Evolutionary conservation across 495 filamentous ascomycete species (phyloP), one percentile per base, ranked within the genome.

Genomic region (Trichoderma orchidacearum): DNA sequence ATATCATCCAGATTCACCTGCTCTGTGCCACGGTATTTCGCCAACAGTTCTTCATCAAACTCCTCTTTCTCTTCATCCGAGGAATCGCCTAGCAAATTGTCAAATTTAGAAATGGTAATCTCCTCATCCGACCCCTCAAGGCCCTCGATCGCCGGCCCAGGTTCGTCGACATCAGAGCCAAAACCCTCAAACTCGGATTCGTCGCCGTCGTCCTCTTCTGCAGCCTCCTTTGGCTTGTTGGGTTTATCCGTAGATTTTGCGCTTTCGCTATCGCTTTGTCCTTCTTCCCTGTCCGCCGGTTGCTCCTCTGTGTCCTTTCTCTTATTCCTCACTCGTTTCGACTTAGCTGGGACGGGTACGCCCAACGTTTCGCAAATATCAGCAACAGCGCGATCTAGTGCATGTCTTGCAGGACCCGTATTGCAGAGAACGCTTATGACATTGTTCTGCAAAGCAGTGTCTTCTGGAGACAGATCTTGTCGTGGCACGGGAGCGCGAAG

Each of bases 401-500:
- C 81, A 58, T 83, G 80, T 71, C 85, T 85, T 13, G 93, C 87
- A 2, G 82, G 79, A 25, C 78, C 83, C 23, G 84, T 83, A 61
- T 89, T 92, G 66, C 79, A 95, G 53, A 98, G 68, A 58, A 86
- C 79, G 58, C 87, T 90, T 34, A 79, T 80, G 11, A 97, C 90
- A 73, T 96, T 96, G 30, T 78, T 71, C 31, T 75, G 62, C 12
- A 74, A 75, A 12, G 67, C 36, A 32, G 70, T 68, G 52, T 75
- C 71, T 30, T 79, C 71, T 34, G 75, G 70, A n/a, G 72, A 70
- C 38, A 75, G 57, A 5, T 76, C 74, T 2, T 71, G 70, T 55
- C 71, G 77, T 41, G 68, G 65, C 2, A 72, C 60, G 4, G 77
- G 72, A 48, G 72, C 73, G 5, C 73, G 78, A 1, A 81, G 68